phyloP scores from a whole-genome alignment of 495 filamentous ascomycete species.

The Amniculicola lignicola region DNA sequence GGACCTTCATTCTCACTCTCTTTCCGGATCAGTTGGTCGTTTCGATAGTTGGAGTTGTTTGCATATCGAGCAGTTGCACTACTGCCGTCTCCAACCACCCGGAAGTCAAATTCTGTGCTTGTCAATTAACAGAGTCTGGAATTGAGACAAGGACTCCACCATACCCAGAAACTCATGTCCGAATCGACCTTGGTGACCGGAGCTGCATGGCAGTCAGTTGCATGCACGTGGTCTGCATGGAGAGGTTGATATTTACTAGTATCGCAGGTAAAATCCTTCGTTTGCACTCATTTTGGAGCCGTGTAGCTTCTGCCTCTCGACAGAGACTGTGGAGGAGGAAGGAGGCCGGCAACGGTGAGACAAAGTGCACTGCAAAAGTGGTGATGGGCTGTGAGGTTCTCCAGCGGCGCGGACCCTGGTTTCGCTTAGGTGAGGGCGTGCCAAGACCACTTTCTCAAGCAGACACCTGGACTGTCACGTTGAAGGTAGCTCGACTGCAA shows the following conservation, averaged over 20 bases:
- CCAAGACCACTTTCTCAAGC: slow-evolving; percentile 17
- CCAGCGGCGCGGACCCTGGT: background rate
- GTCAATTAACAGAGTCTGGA: background rate
- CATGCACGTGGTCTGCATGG: slow-evolving; percentile 36
- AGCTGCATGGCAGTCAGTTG: slow-evolving; percentile 53
- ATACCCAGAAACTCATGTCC: slow-evolving; percentile 97
- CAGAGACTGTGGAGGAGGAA: background rate
- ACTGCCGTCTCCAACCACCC: slow-evolving; percentile 86
- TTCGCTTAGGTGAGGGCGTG: background rate
- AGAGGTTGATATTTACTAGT: slow-evolving; percentile 70
- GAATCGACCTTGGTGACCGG: slow-evolving; percentile 95
- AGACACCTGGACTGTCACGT: slow-evolving; percentile 17
- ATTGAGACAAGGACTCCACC: slow-evolving; percentile 18
- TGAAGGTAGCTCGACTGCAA: slow-evolving; percentile 1
- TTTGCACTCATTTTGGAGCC: slow-evolving; percentile 50
- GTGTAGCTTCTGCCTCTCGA: background rate
- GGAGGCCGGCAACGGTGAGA: no score
- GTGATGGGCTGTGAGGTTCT: background rate
- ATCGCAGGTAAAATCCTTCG: slow-evolving; percentile 93
- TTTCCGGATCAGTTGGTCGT: slow-evolving; percentile 98
- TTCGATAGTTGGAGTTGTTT: slow-evolving; percentile 99
- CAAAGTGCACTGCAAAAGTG: background rate
- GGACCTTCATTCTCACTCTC: slow-evolving; percentile 72
- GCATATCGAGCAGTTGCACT: slow-evolving; percentile 95
- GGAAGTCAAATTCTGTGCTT: slow-evolving; percentile 87